Percentiles rank a stretch among this genome's conserved stretches.
Conservation (phyloP, 495 filamentous ascomycete species). For the Pyrenula aspistea region DNA sequence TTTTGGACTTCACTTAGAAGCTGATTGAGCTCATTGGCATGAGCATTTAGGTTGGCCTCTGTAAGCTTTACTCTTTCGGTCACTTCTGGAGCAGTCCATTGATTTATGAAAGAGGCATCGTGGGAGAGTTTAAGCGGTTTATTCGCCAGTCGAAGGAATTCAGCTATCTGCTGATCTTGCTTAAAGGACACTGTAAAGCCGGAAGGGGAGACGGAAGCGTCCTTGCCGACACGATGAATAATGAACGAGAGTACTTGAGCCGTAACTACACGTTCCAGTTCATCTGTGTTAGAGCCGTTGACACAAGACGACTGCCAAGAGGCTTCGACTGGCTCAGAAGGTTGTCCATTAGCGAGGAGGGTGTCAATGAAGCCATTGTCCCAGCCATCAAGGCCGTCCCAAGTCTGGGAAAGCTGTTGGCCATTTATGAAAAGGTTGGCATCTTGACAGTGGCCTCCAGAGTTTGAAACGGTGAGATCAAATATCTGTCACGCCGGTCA, state of each 20-base stretch:
- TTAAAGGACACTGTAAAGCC: constrained; percentile 34
- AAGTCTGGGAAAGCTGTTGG: constrained; percentile 15
- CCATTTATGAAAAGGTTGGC: constrained; percentile 23
- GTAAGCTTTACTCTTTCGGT: background rate
- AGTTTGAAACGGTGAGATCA: constrained; percentile 4
- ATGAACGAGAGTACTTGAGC: constrained; percentile 33
- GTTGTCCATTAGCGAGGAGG: constrained; percentile 14
- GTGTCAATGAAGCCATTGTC: constrained; percentile 18
- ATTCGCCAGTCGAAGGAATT: constrained; percentile 20
- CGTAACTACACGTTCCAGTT: constrained; percentile 6
- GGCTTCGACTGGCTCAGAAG: constrained; percentile 13
- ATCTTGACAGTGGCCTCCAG: constrained; percentile 1
- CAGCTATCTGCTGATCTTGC: constrained; percentile 21
- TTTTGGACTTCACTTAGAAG: constrained; percentile 1
- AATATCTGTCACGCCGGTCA: constrained; percentile 3
- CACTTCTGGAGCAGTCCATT: constrained; percentile 2
- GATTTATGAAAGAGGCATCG: background rate
- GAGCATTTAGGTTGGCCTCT: background rate
- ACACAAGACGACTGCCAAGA: constrained; percentile 35
- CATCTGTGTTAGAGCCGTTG: constrained; percentile 13
- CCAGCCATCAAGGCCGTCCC: constrained; percentile 20
- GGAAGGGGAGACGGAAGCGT: constrained; percentile 16
- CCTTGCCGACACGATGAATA: constrained; percentile 25
- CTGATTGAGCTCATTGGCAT: background rate
- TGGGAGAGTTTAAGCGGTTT: constrained; percentile 18